These are phyloP conservation scores for Leavenworthia alabamica DNA, from an alignment of 345 rosid species.

Conservation along the genomic window DNA sequence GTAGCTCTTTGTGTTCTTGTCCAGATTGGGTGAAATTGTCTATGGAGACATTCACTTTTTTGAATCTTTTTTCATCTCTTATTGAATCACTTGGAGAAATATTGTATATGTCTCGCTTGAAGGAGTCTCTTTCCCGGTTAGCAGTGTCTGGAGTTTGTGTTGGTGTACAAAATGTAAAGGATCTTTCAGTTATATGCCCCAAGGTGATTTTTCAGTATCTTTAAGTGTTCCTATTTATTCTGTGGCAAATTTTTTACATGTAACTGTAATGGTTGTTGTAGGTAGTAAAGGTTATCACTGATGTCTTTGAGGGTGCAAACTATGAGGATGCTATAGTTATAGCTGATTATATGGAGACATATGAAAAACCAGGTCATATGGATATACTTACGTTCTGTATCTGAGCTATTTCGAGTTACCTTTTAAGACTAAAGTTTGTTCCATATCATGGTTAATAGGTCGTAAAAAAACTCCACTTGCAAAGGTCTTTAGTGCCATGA, in stretches of 20 bases:
- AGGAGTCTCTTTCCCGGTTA: conserved; percentile 48
- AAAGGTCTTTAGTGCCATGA: conserved; percentile 49
- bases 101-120: conserved; percentile 34
- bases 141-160: conserved; percentile 41
- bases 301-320: conserved; percentile 32
- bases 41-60: conserved; percentile 57
- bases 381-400: no score
- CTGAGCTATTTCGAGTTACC: conserved; percentile 1
- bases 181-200: conserved; percentile 64
- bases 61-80: conserved; percentile 51
- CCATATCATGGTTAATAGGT: conserved; percentile 37
- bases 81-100: conserved; percentile 36
- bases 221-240: neutral
- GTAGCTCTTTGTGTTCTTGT: conserved; percentile 45
- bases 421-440: conserved; percentile 4
- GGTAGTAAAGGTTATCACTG: conserved; percentile 52
- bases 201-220: conserved; percentile 41
- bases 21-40: conserved; percentile 67
- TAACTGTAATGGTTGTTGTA: conserved; percentile 32
- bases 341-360: conserved; percentile 35
- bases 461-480: conserved; percentile 37
- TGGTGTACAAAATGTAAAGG: conserved; percentile 51
- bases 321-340: conserved; percentile 43
- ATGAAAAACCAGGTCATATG: conserved; percentile 28
- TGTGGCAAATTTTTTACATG: neutral